phyloP scores from a whole-genome alignment of 805 yeast genomes.

The Blastobotrys muscicola region DNA sequence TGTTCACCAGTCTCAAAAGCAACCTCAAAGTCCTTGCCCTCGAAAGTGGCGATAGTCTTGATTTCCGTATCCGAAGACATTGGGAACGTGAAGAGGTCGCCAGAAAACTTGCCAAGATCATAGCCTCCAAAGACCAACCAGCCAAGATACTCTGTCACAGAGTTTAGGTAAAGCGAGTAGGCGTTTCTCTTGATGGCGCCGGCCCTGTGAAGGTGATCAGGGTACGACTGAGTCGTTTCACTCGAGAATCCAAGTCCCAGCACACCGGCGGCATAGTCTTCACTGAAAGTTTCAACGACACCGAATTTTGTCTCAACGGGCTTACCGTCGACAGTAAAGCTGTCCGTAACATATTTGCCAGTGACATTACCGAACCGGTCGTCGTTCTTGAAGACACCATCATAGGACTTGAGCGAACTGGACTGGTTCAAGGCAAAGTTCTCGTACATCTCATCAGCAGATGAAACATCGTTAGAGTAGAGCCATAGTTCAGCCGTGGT shows the following conservation, averaged over 20 bases:
- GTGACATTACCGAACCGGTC: slow-evolving; percentile 19
- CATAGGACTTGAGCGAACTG: slow-evolving; percentile 11
- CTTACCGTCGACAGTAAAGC: too few species aligned
- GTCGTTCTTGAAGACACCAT: slow-evolving; percentile 10
- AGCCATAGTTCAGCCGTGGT: slow-evolving; percentile 45
- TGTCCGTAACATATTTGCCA: slow-evolving; percentile 54
- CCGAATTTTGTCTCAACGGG: too few species aligned
- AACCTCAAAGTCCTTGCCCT: too few species aligned
- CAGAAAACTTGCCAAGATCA: slow-evolving; percentile 33
- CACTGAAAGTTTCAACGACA: too few species aligned
- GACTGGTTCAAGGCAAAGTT: slow-evolving; percentile 9
- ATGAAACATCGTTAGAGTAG: slow-evolving; percentile 13
- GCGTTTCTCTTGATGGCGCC: slow-evolving; percentile 17
- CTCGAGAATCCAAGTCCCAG: too few species aligned
- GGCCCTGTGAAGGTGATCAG: too few species aligned
- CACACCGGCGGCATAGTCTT: too few species aligned
- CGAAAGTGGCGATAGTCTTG: too few species aligned
- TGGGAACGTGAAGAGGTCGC: slow-evolving; percentile 33
- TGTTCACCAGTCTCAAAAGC: slow-evolving; percentile 11
- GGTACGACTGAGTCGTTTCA: too few species aligned
- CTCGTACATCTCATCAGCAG: not conserved
- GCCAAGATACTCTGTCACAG: slow-evolving; percentile 20
- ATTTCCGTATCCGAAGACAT: slow-evolving; percentile 19
- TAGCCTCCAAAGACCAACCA: slow-evolving; percentile 39
- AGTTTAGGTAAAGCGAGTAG: slow-evolving; percentile 46